Percentiles rank a stretch among this genome's conserved stretches.
phyloP scores from a whole-genome alignment of 2,329 filamentous ascomycete genomes.

The Colletotrichum australisinense region DNA sequence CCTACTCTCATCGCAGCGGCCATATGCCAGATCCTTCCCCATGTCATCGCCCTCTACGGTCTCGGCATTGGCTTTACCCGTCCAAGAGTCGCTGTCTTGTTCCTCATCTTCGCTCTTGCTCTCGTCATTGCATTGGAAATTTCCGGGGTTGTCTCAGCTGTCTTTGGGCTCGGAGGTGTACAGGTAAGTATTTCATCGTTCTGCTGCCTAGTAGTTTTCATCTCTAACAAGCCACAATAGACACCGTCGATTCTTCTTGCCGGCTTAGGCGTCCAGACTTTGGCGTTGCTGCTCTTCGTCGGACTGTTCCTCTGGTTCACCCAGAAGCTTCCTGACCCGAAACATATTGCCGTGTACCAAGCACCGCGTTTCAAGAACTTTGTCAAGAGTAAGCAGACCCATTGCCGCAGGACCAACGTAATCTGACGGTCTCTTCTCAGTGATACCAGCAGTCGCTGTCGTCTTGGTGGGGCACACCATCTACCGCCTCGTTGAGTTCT shows the following conservation, averaged over 20 bases:
- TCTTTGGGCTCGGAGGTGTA: slow-evolving; percentile 43
- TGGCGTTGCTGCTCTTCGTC: slow-evolving; percentile 52
- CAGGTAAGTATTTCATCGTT: slow-evolving; percentile 5
- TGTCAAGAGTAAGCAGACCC: slow-evolving; percentile 52
- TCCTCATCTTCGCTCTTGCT: slow-evolving; percentile 47
- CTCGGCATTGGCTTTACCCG: slow-evolving; percentile 50
- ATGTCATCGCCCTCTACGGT: slow-evolving; percentile 59
- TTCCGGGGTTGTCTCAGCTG: slow-evolving; percentile 46
- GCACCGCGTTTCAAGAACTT: slow-evolving; percentile 56
- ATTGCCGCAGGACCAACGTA: no score
- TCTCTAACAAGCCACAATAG: slow-evolving; percentile 38
- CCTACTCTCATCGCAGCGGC: slow-evolving; percentile 58
- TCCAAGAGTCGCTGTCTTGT: slow-evolving; percentile 47
- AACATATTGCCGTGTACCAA: slow-evolving; percentile 52
- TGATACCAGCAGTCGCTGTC: slow-evolving; percentile 48
- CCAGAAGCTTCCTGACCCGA: slow-evolving; percentile 52
- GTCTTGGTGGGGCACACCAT: slow-evolving; percentile 55
- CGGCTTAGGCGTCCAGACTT: slow-evolving; percentile 57
- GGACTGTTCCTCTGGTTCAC: slow-evolving; percentile 54
- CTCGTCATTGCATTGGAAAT: slow-evolving; percentile 47
- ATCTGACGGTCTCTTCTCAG: slow-evolving; percentile 40
- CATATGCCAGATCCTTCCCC: slow-evolving; percentile 58
- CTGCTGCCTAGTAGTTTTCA: neutral
- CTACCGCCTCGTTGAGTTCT: slow-evolving; percentile 53
- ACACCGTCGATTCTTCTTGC: slow-evolving; percentile 54